A percentile compares a stretch with the other conserved stretches of the same genome.
Evolutionary conservation across 208 protist genomes (phyloP).

Genomic region (Vickermania spadyakhi): DNA sequence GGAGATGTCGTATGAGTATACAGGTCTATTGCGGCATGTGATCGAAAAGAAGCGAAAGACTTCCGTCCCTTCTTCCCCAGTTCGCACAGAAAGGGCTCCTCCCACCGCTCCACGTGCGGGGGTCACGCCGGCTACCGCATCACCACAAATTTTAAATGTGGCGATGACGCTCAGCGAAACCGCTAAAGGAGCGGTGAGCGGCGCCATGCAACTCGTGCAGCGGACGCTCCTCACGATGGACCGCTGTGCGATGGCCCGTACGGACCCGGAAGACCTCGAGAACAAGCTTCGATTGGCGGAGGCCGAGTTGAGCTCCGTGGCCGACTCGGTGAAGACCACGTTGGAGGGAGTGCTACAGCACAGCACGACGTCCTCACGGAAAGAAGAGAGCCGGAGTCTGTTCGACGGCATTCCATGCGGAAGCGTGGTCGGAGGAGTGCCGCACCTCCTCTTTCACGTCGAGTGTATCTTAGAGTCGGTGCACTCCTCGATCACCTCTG

Average conservation of each 20-base stretch:
- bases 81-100: no score
- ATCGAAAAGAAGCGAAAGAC: no score
- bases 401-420: background rate
- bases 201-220: background rate
- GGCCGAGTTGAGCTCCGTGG: conserved; percentile 50
- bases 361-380: background rate
- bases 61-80: no score
- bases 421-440: conserved; percentile 13
- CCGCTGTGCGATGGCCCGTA: background rate
- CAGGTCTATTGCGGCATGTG: background rate
- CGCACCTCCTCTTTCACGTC: conserved; percentile 24
- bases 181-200: background rate
- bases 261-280: background rate
- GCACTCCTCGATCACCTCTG: conserved; percentile 13
- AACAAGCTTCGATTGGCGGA: conserved; percentile 17
- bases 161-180: background rate
- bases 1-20: background rate
- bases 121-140: background rate
- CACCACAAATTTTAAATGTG: background rate
- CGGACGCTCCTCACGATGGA: background rate
- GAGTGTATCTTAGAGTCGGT: conserved; percentile 5
- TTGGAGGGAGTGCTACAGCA: conserved; percentile 14
- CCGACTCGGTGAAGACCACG: conserved; percentile 35
- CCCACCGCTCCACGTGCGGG: no score
- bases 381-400: background rate